phyloP scores from a whole-genome alignment of 371 early-diverging fungal species.

The Circinella umbellata region DNA sequence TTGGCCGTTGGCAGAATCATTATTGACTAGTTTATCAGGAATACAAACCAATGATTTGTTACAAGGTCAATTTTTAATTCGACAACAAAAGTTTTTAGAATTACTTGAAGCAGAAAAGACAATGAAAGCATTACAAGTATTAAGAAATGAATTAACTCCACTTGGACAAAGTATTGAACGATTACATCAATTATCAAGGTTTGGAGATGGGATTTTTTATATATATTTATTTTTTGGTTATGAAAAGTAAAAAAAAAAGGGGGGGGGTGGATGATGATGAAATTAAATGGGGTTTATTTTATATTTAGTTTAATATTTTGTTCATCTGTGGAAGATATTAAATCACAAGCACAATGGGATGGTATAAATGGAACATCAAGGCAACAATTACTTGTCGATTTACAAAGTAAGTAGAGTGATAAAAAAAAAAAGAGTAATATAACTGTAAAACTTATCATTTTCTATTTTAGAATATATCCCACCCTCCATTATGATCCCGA shows the following conservation, averaged over 20 bases:
- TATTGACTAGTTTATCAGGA: conserved; percentile 46
- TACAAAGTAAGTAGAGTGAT: conserved; percentile 61
- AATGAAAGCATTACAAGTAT: conserved; percentile 68
- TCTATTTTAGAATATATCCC: conserved; percentile 67
- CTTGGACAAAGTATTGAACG: conserved; percentile 63
- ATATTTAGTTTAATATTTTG: conserved; percentile 71
- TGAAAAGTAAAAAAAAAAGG: too few relatives aligned
- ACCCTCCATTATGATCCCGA: conserved; percentile 88
- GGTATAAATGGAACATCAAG: conserved; percentile 79
- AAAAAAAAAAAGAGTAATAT: too few relatives aligned
- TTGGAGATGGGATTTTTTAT: too few relatives aligned
- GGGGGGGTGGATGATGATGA: not conserved
- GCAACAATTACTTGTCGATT: conserved; percentile 58
- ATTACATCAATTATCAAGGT: conserved; percentile 55
- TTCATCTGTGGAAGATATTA: conserved; percentile 63
- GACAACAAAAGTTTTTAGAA: conserved; percentile 87
- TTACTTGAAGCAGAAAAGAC: conserved; percentile 64
- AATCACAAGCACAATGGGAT: conserved; percentile 76
- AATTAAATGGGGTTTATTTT: not conserved
- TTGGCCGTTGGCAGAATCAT: conserved; percentile 70
- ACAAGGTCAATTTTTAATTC: conserved; percentile 67
- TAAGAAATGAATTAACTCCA: conserved; percentile 79
- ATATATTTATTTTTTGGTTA: too few relatives aligned
- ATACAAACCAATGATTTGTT: conserved; percentile 20
- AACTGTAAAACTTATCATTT: not conserved